Base-by-base conservation (phyloP, 2,329 filamentous ascomycete genomes). In the Paecilomyces fulvus region DNA sequence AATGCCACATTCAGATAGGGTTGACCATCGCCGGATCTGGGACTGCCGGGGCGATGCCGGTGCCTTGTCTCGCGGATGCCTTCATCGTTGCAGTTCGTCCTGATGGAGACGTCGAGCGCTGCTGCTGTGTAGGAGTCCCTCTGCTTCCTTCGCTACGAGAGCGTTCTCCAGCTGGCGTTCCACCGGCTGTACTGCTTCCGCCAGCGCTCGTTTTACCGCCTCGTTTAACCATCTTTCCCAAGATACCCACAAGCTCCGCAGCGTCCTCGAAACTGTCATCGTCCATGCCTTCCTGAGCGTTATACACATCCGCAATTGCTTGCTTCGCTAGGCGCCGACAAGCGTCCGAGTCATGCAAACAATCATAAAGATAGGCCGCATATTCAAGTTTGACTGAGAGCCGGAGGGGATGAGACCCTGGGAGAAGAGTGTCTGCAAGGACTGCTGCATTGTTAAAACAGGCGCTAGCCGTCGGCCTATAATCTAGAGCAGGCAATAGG, bases 211-310 rank as follows among this genome's bases (percentile, higher is more conserved):
- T 63, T 55, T 74, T 75, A 0, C 69, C 67, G 7, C 87, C 87
- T 52, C 90, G 83, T 73, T 88, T 92, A 81, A 92, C 90, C 86
- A 96, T 94, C 66, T 87, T 89, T 6, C 90, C 90, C 0, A 97
- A 73, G 0, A 94, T 86, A 1, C 88, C 87, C 8, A 97, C 92
- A 11, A 96, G 80, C 65, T 92, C 88, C 57, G 90, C 91, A 0
- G 92, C 90, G 70, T 97, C 94, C 61, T 88, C 84, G 69, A 96
- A 99, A 78, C 94, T 95, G 63, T 95, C 90, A 66, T 97, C 92
- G 58, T 95, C 90, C 84, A 97, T 92, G 20, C 89, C 90, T 71
- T 96, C 92, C 54, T 88, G 85, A 1, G 91, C 90, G 56, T 91
- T 88, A 68, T 96, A 96, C 0, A 96, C 92, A 64, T 96, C 90